Evolutionary conservation across 306 rosid genomes (phyloP).

Genomic region (Purshia tridentata): DNA sequence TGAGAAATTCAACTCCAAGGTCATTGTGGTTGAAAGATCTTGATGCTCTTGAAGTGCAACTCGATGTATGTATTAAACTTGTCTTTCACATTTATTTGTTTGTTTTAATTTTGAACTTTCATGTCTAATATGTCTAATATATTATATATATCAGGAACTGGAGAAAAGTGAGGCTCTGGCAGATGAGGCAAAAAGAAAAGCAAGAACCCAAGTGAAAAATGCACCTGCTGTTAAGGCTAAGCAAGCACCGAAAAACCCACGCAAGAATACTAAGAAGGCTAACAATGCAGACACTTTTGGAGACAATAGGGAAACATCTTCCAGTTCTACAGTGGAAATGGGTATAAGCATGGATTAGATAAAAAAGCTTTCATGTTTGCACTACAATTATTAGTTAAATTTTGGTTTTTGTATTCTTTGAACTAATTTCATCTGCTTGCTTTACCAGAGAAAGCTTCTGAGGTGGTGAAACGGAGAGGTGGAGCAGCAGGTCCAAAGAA

Average conservation of each 20-base stretch:
- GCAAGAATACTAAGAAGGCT: conserved; percentile 65
- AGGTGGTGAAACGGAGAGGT: conserved; percentile 54
- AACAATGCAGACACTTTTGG: conserved; percentile 45
- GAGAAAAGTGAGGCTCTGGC: conserved; percentile 57
- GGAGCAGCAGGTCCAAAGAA: conserved; percentile 51
- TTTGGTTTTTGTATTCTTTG: not conserved
- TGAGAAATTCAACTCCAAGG: conserved; percentile 61
- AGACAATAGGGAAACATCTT: conserved; percentile 33
- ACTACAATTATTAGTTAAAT: not conserved
- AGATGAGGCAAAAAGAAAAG: conserved; percentile 52
- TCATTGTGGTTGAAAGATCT: conserved; percentile 82
- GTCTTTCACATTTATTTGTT: not conserved
- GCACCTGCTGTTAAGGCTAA: conserved; percentile 32
- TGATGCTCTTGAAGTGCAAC: conserved; percentile 59
- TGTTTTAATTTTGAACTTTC: not conserved
- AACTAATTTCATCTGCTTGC: not conserved
- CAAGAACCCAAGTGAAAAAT: conserved; percentile 42
- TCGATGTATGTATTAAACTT: conserved; percentile 51
- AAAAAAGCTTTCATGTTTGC: not conserved
- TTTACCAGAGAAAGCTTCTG: conserved; percentile 50
- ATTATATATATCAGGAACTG: conserved; percentile 51
- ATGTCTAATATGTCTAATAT: conserved; percentile 19
- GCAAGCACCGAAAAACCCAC: conserved; percentile 59
- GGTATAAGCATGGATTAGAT: conserved; percentile 45
- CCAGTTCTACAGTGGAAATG: conserved; percentile 53